Evolutionary conservation across 768 basidiomycete species (phyloP), one percentile per base, ranked within the genome.

Genomic region (Serendipita sp.): DNA sequence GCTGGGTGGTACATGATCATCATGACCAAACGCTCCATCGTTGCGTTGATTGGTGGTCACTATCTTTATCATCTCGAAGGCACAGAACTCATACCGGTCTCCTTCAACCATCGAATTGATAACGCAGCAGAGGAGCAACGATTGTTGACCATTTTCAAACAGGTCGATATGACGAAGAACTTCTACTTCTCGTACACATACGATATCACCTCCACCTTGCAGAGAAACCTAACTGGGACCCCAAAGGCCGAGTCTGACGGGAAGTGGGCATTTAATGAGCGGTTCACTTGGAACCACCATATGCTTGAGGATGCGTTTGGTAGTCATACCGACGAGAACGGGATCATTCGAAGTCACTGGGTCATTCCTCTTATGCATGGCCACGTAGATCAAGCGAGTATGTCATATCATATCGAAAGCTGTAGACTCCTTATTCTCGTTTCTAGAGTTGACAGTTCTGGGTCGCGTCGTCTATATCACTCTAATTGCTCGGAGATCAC

Each of bases 101-200:
- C 81, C 17, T 81, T 80, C 68, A 87, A 82, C 64, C 90, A 86
- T 74, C 92, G 86, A 74, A 73, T 91, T 20, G 95, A 96, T 48
- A 87, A 88, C 66, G 86, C 86, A 0, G 78, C 88, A 0, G 92
- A 96, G 69, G 94, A 98, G 70, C 87, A 88, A 68, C 83, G 72
- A 74, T 74, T 93, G 34, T 82, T 94, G 76, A 86, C 83, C 64
- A 82, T 89, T 9, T 99, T 98, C 77, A 93, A 92, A 70, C 90
- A 94, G 72, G 93, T 97, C 1, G 95, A 99, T 69, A 83, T 98
- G 80, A 86, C 88, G n/a, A 97, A 97, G 75, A 97, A 98, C 75
- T 98, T 98, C 72, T 99, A 97, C 74, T 97, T 97, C 74, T 93
- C 93, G 67, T 93, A 97, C 70, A 91, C 94, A 0, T 99, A 99